A percentile compares a stretch with the other conserved stretches of the same genome.
These are phyloP conservation scores for Bipolaris bicolor DNA, from an alignment of 2,329 filamentous ascomycete species.

Conservation along the genomic window DNA sequence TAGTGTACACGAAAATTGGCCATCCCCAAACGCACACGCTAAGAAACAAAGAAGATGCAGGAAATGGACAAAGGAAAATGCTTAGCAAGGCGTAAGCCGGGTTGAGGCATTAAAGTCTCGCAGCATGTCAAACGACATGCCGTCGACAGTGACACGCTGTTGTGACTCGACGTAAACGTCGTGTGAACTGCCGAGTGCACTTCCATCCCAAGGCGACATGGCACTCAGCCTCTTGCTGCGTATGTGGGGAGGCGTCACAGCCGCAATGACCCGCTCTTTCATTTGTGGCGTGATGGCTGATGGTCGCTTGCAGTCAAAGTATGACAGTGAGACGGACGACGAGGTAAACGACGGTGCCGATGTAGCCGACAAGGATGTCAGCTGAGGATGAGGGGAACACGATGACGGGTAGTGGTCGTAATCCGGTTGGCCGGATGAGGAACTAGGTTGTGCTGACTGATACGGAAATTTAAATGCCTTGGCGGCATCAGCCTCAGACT, in stretches of 20 bases:
- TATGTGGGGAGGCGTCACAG: conserved; percentile 34
- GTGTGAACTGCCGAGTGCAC: conserved; percentile 37
- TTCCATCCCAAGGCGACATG: conserved; percentile 43
- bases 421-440: conserved; percentile 19
- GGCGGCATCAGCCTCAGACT: conserved; percentile 28
- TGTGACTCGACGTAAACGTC: conserved; percentile 43
- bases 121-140: conserved; percentile 46
- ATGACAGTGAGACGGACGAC: conserved; percentile 30
- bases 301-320: conserved; percentile 43
- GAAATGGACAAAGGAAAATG: background rate
- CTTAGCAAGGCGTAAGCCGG: conserved; percentile 35
- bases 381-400: conserved; percentile 32
- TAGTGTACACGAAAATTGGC: conserved; percentile 16
- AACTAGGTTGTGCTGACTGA: conserved; percentile 18
- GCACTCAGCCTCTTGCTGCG: conserved; percentile 35
- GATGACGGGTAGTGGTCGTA: conserved; percentile 35
- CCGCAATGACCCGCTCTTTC: conserved; percentile 39
- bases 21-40: conserved; percentile 19
- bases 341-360: conserved; percentile 43
- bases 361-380: conserved; percentile 41
- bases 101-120: conserved; percentile 35
- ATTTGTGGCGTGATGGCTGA: conserved; percentile 31
- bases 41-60: conserved; percentile 16
- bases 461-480: conserved; percentile 32
- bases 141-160: conserved; percentile 42